Evolutionary conservation across 2,329 filamentous ascomycete species (phyloP), one percentile per base, ranked within the genome.

Genomic region (Diplodia scrobiculata): DNA sequence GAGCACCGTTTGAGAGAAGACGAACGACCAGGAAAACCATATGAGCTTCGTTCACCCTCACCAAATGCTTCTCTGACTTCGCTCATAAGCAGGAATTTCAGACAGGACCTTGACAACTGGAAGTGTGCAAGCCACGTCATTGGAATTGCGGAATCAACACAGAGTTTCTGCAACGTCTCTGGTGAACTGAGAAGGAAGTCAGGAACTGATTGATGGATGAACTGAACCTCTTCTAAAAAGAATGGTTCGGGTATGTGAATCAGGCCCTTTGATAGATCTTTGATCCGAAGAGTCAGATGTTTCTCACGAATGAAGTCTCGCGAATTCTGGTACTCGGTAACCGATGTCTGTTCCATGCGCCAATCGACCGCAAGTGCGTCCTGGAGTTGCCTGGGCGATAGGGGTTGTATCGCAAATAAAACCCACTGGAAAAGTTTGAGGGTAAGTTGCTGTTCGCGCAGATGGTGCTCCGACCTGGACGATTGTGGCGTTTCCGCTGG

Each of bases 341-440:
- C 38, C 3, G 29, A 38, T 10, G 11, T 21, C 5, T 54, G n/a
- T 9, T 7, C 19, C 52, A 54, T 54, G n/a, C 34, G 9, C 9
- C 9, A 17, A 6, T 54, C 52, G 19, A 54, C 19, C 14, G n/a
- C n/a, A 7, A 54, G 52, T 13, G 52, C 52, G 11, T 54, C 32
- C 52, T 25, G 52, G n/a, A 54, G 52, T 38, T 54, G 32, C 1
- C 13, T 10, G n/a, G 52, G 52, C 5, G 32, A 6, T 13, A 54
- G 19, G 7, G 52, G 52, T 1, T 11, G n/a, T 5, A 17, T 11
- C 19, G 52, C 17, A 25, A 54, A 36, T 9, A 38, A 6, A 13
- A 54, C 17, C 52, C 52, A 54, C n/a, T 54, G 52, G 19, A 54
- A 54, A 17, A 54, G 32, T 29, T 54, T 54, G 3, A 32, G n/a